These are phyloP conservation scores for Calonectria honghensis DNA, from an alignment of 2,329 filamentous ascomycete genomes.

Conservation along the genomic window DNA sequence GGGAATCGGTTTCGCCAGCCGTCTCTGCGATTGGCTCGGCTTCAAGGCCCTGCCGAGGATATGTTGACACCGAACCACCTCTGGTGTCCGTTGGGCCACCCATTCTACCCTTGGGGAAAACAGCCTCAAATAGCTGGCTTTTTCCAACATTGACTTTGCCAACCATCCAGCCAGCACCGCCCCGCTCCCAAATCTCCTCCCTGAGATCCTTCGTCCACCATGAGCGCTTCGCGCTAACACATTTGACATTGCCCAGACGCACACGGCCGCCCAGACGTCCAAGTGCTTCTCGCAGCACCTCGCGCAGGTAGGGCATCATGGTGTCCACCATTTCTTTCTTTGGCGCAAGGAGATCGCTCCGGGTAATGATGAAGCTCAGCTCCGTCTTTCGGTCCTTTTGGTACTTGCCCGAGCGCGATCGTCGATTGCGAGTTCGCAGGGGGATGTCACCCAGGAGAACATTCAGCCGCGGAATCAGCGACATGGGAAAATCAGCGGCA, in stretches of 20 bases:
- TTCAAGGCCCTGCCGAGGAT: slow-evolving; percentile 38
- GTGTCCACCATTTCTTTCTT: slow-evolving; percentile 88
- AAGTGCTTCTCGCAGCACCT: slow-evolving; percentile 85
- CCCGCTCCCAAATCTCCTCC: slow-evolving; percentile 88
- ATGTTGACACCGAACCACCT: slow-evolving; percentile 43
- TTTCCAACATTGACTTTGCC: slow-evolving; percentile 99
- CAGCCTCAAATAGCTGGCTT: slow-evolving; percentile 89
- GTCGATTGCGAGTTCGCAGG: slow-evolving; percentile 86
- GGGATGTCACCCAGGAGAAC: slow-evolving; percentile 82
- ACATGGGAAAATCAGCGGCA: slow-evolving; percentile 97
- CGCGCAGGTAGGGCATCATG: slow-evolving; percentile 89
- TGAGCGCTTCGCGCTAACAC: slow-evolving; percentile 87
- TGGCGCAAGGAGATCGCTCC: slow-evolving; percentile 89
- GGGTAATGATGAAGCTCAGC: slow-evolving; percentile 92
- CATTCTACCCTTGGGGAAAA: slow-evolving; percentile 86
- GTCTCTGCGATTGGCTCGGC: slow-evolving; percentile 55
- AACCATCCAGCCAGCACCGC: slow-evolving; percentile 94
- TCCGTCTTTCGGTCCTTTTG: slow-evolving; percentile 81
- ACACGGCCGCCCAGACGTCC: slow-evolving; percentile 80
- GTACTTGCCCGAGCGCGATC: slow-evolving; percentile 81
- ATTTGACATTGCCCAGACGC: slow-evolving; percentile 90
- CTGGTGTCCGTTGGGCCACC: slow-evolving; percentile 53
- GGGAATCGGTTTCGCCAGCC: slow-evolving; percentile 37
- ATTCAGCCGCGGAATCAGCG: slow-evolving; percentile 86
- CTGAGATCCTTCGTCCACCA: slow-evolving; percentile 96